These are phyloP conservation scores for Nakazawaea holstii DNA, from an alignment of 805 yeast genomes.

Conservation along the genomic window DNA sequence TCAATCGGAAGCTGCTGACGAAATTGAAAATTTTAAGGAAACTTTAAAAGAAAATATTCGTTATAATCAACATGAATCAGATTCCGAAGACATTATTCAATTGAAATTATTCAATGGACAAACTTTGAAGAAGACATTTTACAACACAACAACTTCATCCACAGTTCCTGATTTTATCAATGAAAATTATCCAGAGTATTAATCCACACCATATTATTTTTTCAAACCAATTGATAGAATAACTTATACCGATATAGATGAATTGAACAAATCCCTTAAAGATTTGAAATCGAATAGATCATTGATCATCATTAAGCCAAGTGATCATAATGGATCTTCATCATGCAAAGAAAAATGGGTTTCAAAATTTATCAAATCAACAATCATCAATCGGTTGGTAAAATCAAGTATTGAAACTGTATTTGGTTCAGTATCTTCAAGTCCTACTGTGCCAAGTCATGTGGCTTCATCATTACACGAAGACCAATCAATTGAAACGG, in stretches of 20 bases:
- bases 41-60: conserved; percentile 18
- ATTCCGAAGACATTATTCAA: conserved; percentile 40
- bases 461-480: too few species aligned
- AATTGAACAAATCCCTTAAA: conserved; percentile 41
- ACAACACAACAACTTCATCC: conserved; percentile 36
- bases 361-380: conserved; percentile 6
- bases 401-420: conserved; percentile 4
- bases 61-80: conserved; percentile 15
- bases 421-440: conserved; percentile 6
- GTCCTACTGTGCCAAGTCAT: not conserved
- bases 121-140: conserved; percentile 47
- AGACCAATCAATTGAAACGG: too few species aligned
- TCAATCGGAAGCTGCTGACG: conserved; percentile 12
- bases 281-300: conserved; percentile 61
- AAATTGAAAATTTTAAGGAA: conserved; percentile 4
- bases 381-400: conserved; percentile 8
- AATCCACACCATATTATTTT: conserved; percentile 44
- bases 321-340: conserved; percentile 16
- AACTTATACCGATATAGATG: conserved; percentile 59
- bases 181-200: conserved; percentile 38
- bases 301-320: conserved; percentile 67
- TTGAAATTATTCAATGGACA: conserved; percentile 65
- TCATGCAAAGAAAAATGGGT: conserved; percentile 1
- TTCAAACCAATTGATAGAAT: conserved; percentile 53
- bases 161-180: conserved; percentile 63